Evolutionary conservation across 2,329 filamentous ascomycete species (phyloP).

Genomic region (Botrytis cinerea): DNA sequence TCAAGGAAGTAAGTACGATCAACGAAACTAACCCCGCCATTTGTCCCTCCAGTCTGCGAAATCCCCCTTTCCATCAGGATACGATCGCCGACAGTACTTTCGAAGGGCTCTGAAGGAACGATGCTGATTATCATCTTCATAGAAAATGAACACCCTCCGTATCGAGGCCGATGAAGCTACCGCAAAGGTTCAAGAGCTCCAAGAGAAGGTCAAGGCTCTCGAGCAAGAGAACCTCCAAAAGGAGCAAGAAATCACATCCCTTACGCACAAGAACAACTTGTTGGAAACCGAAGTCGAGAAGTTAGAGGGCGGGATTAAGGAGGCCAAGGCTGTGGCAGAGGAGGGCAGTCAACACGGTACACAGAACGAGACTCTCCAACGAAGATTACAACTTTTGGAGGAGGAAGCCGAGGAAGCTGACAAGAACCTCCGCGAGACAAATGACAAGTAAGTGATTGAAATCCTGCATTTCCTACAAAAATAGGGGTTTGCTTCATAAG

Average conservation of each 20-base stretch:
- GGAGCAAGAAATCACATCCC: constrained; percentile 96
- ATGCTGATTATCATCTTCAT: constrained; percentile 21
- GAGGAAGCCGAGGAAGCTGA: constrained; percentile 97
- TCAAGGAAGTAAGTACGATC: constrained; percentile 74
- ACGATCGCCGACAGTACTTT: neutral
- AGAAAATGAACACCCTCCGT: constrained; percentile 97
- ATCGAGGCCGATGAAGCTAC: constrained; percentile 87
- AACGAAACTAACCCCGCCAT: constrained; percentile 40
- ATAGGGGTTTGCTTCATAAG: constrained; percentile 21
- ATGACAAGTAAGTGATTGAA: constrained; percentile 80
- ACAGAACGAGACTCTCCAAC: constrained; percentile 88
- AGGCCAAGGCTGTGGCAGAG: constrained; percentile 83
- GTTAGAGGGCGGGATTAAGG: constrained; percentile 79
- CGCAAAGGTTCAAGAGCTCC: constrained; percentile 82
- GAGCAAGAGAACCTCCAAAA: constrained; percentile 95
- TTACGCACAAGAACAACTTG: constrained; percentile 91
- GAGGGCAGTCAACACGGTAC: constrained; percentile 80
- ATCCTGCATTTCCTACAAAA: neutral
- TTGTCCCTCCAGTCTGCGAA: constrained; percentile 20
- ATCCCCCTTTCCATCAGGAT: constrained; percentile 17
- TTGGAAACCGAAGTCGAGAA: constrained; percentile 92
- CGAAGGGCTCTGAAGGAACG: constrained; percentile 14
- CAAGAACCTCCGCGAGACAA: constrained; percentile 93
- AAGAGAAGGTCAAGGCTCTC: constrained; percentile 81
- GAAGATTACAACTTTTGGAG: constrained; percentile 93